Conservation (phyloP, 306 rosid species). For the Erythrophleum fordii region DNA sequence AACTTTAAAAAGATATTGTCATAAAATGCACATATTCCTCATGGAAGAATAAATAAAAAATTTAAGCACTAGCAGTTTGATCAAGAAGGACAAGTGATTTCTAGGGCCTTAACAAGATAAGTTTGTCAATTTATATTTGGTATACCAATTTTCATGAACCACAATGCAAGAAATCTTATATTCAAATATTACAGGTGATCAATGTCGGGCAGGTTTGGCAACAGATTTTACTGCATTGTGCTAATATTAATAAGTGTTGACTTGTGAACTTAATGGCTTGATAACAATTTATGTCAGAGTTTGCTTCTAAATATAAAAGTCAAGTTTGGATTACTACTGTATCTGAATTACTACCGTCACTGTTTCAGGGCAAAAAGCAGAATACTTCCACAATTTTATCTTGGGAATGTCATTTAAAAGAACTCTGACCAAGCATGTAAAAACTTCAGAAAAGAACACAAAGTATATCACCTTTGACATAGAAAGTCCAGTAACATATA, state of each 20-base stretch:
- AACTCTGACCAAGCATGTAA: conserved; percentile 35
- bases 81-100: background rate
- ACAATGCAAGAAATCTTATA: background rate
- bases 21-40: background rate
- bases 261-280: background rate
- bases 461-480: conserved; percentile 72
- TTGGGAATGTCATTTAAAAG: conserved; percentile 25
- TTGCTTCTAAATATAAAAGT: background rate
- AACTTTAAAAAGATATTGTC: conserved; percentile 14
- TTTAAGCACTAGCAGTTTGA: background rate
- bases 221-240: background rate
- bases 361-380: background rate
- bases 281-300: background rate
- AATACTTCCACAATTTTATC: background rate
- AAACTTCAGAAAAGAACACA: conserved; percentile 13
- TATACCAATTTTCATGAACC: background rate
- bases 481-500: conserved; percentile 72
- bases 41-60: background rate
- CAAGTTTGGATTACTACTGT: background rate
- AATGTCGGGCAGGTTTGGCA: background rate
- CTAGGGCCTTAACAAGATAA: background rate
- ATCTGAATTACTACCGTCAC: background rate
- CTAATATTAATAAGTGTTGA: background rate
- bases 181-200: background rate
- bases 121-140: background rate